phyloP scores from a whole-genome alignment of 257 asterid genomes.

The Nicotiana otophora region DNA sequence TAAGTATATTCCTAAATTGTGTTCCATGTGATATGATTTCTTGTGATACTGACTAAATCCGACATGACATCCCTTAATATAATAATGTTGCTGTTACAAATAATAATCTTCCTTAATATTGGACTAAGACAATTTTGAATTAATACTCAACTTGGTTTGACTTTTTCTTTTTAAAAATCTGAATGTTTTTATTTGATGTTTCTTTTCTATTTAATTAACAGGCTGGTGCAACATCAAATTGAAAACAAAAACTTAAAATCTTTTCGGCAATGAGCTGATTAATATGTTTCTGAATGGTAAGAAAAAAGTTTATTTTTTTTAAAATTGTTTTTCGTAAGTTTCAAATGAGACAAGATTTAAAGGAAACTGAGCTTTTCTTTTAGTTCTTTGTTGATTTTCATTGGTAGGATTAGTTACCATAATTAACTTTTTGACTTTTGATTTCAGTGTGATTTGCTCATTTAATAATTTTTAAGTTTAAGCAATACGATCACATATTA shows the following conservation, averaged over 20 bases:
- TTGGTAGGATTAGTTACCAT: background rate
- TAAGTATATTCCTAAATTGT: background rate
- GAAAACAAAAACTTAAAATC: background rate
- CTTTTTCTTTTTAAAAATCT: no score
- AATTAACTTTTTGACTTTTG: background rate
- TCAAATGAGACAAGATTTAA: no score
- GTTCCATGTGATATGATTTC: background rate
- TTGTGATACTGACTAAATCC: background rate
- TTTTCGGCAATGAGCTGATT: background rate
- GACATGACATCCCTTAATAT: background rate
- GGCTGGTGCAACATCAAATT: background rate
- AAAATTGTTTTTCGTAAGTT: no score
- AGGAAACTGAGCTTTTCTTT: background rate
- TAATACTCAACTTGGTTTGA: background rate
- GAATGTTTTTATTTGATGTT: no score
- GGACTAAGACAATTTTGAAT: background rate
- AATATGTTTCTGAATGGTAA: no score
- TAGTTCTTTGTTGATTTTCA: background rate
- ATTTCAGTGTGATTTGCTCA: background rate
- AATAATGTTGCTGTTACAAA: background rate
- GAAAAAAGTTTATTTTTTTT: no score
- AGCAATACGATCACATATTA: background rate
- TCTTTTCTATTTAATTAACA: background rate
- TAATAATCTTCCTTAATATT: background rate
- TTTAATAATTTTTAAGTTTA: background rate